Evolutionary conservation across 306 rosid species (phyloP).

Genomic region (Prunus fruticosa): DNA sequence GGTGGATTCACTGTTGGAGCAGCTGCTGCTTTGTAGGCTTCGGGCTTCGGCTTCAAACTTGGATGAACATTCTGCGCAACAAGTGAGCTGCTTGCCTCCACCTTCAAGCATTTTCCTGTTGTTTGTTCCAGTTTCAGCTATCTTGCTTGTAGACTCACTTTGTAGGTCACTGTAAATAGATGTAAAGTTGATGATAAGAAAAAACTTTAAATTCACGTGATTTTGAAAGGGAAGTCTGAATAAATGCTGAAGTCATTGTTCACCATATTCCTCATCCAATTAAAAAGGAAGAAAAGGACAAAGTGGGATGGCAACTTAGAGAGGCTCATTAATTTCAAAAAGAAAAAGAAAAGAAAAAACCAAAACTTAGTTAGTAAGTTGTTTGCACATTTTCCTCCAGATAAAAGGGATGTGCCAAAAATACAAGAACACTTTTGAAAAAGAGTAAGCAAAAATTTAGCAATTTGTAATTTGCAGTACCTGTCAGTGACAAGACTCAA

Average conservation of each 20-base stretch:
- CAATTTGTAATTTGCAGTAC: slow-evolving; percentile 30
- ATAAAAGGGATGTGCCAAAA: background rate
- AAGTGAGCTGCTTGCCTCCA: slow-evolving; percentile 40
- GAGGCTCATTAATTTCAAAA: background rate
- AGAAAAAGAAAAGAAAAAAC: background rate
- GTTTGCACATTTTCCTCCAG: background rate
- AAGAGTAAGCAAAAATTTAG: background rate
- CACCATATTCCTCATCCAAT: background rate
- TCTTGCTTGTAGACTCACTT: slow-evolving; percentile 41
- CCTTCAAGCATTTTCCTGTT: slow-evolving; percentile 31
- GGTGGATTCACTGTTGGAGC: slow-evolving; percentile 55
- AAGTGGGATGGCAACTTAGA: background rate
- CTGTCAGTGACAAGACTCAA: slow-evolving; percentile 80
- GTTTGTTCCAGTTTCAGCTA: slow-evolving; percentile 47
- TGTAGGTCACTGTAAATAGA: slow-evolving; percentile 52
- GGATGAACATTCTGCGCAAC: slow-evolving; percentile 51
- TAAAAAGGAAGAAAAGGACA: slow-evolving; percentile 17
- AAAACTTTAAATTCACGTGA: background rate
- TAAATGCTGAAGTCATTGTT: background rate
- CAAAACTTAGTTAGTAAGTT: background rate
- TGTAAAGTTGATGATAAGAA: slow-evolving; percentile 16
- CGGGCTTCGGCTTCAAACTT: slow-evolving; percentile 57
- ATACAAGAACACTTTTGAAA: background rate
- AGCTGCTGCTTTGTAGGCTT: slow-evolving; percentile 50
- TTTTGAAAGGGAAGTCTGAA: background rate